phyloP scores from a whole-genome alignment of 805 yeast species.

The Saturnispora besseyi region DNA sequence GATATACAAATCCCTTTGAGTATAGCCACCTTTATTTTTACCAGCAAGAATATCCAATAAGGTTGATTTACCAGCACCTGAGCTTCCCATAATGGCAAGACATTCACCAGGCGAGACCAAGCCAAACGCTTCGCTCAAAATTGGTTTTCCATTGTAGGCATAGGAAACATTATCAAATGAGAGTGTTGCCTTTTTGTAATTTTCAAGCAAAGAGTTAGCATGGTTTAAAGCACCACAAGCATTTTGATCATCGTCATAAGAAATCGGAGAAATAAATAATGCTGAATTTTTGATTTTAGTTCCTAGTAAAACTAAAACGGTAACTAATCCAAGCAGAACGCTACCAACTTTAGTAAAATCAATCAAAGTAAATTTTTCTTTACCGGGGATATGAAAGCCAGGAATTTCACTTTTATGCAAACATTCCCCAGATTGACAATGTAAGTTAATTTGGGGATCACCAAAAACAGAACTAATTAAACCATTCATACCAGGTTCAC shows the following conservation, averaged over 20 bases:
- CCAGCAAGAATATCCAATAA: conserved; percentile 84
- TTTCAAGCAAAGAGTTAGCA: conserved; percentile 30
- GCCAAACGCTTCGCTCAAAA: conserved; percentile 64
- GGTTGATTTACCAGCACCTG: conserved; percentile 98
- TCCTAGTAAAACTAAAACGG: conserved; percentile 34
- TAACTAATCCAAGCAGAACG: conserved; percentile 35
- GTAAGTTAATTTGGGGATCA: conserved; percentile 78
- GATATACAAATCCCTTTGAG: conserved; percentile 58
- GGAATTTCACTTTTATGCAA: conserved; percentile 88
- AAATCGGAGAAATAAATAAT: conserved; percentile 35
- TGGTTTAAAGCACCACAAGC: conserved; percentile 20
- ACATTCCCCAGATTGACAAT: conserved; percentile 85
- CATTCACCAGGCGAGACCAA: conserved; percentile 79
- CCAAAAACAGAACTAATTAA: conserved; percentile 87
- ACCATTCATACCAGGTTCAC: conserved; percentile 95
- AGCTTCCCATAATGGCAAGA: conserved; percentile 95
- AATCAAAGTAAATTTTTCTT: conserved; percentile 34
- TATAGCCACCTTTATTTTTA: conserved; percentile 69
- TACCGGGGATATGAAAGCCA: conserved; percentile 67
- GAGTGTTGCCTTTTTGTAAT: conserved; percentile 59
- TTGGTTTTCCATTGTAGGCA: conserved; percentile 39
- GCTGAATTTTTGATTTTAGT: conserved; percentile 53
- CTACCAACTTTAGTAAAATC: conserved; percentile 40
- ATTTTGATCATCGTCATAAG: conserved; percentile 19
- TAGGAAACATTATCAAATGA: conserved; percentile 71